A percentile compares a stretch with the other conserved stretches of the same genome.
Conservation (phyloP, 768 basidiomycete genomes). For the Podaxis sp. region DNA sequence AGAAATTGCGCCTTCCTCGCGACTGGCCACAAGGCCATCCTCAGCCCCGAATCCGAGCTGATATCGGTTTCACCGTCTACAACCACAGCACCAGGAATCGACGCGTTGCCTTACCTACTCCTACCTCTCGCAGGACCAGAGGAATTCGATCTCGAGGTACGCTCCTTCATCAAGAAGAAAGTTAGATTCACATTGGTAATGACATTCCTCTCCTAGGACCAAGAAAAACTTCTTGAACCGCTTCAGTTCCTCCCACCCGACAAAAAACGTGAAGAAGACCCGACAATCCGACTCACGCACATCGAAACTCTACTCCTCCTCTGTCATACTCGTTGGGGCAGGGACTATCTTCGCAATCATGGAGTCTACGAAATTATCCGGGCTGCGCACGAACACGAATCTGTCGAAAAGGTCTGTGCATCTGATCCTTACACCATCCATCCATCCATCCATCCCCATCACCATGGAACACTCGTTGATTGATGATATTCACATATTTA, state of each 20-base stretch:
- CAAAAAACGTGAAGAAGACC: constrained; percentile 80
- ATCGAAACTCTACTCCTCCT: constrained; percentile 88
- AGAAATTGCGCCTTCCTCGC: constrained; percentile 80
- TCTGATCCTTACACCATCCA: neutral
- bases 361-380: constrained; percentile 88
- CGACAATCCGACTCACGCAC: constrained; percentile 70
- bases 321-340: constrained; percentile 85
- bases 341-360: constrained; percentile 71
- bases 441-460: neutral
- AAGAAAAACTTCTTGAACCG: constrained; percentile 78
- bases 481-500: neutral
- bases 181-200: neutral
- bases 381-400: constrained; percentile 72
- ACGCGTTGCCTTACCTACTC: constrained; percentile 79
- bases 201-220: constrained; percentile 47
- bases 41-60: constrained; percentile 56
- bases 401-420: constrained; percentile 64
- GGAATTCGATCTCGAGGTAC: constrained; percentile 87
- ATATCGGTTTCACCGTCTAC: constrained; percentile 57
- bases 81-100: constrained; percentile 67
- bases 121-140: constrained; percentile 93
- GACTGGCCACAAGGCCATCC: constrained; percentile 64
- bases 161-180: constrained; percentile 9
- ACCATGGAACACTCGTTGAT: neutral
- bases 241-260: constrained; percentile 85